These are phyloP conservation scores for Zymoseptoria passerinii DNA, from an alignment of 2,329 filamentous ascomycete genomes.

Conservation along the genomic window DNA sequence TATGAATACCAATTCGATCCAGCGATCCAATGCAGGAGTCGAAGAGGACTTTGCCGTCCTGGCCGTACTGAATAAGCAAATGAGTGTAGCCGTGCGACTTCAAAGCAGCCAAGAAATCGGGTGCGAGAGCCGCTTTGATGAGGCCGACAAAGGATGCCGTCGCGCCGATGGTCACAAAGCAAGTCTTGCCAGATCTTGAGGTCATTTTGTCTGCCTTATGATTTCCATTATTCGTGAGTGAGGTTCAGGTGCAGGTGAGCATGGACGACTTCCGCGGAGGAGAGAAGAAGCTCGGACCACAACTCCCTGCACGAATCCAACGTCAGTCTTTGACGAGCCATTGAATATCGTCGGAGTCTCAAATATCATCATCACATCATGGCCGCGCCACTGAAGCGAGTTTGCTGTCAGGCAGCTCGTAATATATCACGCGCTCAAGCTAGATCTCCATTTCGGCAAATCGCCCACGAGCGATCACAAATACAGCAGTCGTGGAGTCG, in stretches of 20 bases:
- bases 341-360: background rate
- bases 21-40: conserved; percentile 25
- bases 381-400: conserved; percentile 24
- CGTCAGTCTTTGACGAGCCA: conserved; percentile 1
- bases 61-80: conserved; percentile 73
- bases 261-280: conserved; percentile 1
- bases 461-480: conserved; percentile 4
- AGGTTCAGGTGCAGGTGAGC: conserved; percentile 1
- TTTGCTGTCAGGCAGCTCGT: conserved; percentile 21
- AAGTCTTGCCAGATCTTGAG: conserved; percentile 37
- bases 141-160: conserved; percentile 75
- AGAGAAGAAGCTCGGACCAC: conserved; percentile 12
- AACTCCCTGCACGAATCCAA: background rate
- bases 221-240: conserved; percentile 13
- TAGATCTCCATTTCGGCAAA: background rate
- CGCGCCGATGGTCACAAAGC: conserved; percentile 86
- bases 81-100: conserved; percentile 55
- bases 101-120: conserved; percentile 56
- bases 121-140: conserved; percentile 55
- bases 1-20: conserved; percentile 30
- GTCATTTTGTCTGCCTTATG: conserved; percentile 1
- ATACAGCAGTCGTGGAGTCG: conserved; percentile 9
- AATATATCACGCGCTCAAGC: conserved; percentile 8
- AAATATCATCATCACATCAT: conserved; percentile 14
- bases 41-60: conserved; percentile 51